Evolutionary conservation across 148 eudicot genomes (phyloP).

Genomic region (Diospyros lotus): DNA sequence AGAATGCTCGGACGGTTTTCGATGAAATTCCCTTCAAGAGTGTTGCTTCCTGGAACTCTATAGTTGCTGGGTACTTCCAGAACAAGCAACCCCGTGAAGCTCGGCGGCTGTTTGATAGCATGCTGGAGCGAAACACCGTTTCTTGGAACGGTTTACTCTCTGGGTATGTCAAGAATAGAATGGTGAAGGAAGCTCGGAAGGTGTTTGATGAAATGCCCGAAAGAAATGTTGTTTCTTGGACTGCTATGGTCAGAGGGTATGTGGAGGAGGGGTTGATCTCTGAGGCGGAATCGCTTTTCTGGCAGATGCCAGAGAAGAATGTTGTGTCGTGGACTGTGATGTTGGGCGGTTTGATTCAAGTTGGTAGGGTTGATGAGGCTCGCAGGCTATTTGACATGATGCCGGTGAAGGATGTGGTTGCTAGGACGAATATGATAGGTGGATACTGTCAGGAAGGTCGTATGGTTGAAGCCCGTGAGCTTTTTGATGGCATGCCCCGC

Average conservation of each 20-base stretch:
- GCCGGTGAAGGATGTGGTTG: slow-evolving; percentile 45
- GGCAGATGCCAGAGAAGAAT: slow-evolving; percentile 38
- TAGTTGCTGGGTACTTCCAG: slow-evolving; percentile 34
- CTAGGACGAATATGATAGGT: slow-evolving; percentile 36
- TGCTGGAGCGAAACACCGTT: slow-evolving; percentile 38
- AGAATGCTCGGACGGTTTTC: slow-evolving; percentile 30
- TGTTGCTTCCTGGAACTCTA: slow-evolving; percentile 41
- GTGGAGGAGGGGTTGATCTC: slow-evolving; percentile 31
- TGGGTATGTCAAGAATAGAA: slow-evolving; percentile 39
- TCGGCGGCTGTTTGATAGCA: slow-evolving; percentile 33
- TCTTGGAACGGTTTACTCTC: slow-evolving; percentile 43
- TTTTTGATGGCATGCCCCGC: slow-evolving; percentile 42
- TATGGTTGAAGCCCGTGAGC: slow-evolving; percentile 33
- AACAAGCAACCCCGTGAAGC: slow-evolving; percentile 35
- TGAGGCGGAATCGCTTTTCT: slow-evolving; percentile 36
- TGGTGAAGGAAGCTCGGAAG: slow-evolving; percentile 34
- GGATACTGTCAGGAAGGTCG: slow-evolving; percentile 45
- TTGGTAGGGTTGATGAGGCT: slow-evolving; percentile 30
- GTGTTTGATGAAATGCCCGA: slow-evolving; percentile 41
- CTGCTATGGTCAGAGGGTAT: slow-evolving; percentile 41
- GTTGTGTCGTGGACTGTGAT: slow-evolving; percentile 44
- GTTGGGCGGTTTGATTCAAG: slow-evolving; percentile 42
- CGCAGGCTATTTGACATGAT: slow-evolving; percentile 35
- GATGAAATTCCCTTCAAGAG: slow-evolving; percentile 25
- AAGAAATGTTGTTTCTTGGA: slow-evolving; percentile 45